Evolutionary conservation across 2,329 filamentous ascomycete species (phyloP).

Genomic region (Tricladium varicosporioides): DNA sequence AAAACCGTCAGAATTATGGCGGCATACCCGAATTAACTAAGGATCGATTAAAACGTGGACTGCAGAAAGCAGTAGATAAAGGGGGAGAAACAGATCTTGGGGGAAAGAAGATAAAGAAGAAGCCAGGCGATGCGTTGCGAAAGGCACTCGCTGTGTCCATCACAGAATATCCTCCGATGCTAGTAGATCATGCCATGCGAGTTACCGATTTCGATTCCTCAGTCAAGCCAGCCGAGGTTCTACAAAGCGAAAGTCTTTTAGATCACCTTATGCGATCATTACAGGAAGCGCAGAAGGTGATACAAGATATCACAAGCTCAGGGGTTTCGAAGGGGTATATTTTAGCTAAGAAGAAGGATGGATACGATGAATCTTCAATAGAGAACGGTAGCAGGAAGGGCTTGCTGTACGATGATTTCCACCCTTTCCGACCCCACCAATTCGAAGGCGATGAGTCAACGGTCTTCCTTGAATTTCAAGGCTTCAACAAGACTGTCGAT

Average conservation of each 20-base stretch:
- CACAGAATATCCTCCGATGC: constrained; percentile 81
- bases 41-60: constrained; percentile 66
- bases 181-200: constrained; percentile 83
- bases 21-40: constrained; percentile 74
- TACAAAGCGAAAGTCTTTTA: constrained; percentile 63
- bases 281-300: constrained; percentile 65
- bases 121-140: constrained; percentile 71
- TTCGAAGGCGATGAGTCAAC: constrained; percentile 66
- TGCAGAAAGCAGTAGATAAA: constrained; percentile 64
- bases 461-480: constrained; percentile 72
- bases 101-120: constrained; percentile 69
- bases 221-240: constrained; percentile 64
- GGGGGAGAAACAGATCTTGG: constrained; percentile 48
- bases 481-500: constrained; percentile 91
- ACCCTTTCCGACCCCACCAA: constrained; percentile 84
- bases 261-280: constrained; percentile 67
- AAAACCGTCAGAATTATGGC: constrained; percentile 78
- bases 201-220: constrained; percentile 67
- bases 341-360: constrained; percentile 63
- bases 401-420: constrained; percentile 89
- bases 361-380: constrained; percentile 35
- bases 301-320: constrained; percentile 65
- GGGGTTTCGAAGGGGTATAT: constrained; percentile 79
- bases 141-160: constrained; percentile 82
- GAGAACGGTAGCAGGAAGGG: constrained; percentile 37